Evolutionary conservation across 371 early-diverging fungal species (phyloP).

Genomic region (Rhizopus microsporus): DNA sequence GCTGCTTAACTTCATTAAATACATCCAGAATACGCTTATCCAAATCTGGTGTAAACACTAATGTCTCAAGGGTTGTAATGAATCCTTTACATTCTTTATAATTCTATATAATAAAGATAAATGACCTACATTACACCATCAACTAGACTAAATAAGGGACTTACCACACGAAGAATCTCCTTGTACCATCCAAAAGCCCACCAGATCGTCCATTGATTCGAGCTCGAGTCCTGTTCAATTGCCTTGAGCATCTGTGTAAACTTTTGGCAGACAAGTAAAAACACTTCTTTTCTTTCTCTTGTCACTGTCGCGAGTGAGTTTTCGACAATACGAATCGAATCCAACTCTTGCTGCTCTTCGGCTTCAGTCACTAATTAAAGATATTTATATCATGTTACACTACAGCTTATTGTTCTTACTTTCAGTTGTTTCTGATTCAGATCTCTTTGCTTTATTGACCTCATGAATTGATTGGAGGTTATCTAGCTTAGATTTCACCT

Average conservation of each 20-base stretch:
- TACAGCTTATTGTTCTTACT: conserved; percentile 21
- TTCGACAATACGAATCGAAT: conserved; percentile 62
- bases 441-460: conserved; percentile 37
- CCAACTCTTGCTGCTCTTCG: conserved; percentile 50
- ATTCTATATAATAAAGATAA: conserved; percentile 45
- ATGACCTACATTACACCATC: neutral
- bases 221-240: conserved; percentile 43
- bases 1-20: conserved; percentile 54
- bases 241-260: conserved; percentile 64
- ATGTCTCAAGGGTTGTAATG: conserved; percentile 64
- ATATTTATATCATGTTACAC: neutral
- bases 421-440: conserved; percentile 28
- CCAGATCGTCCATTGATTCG: conserved; percentile 56
- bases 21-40: conserved; percentile 55
- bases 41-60: conserved; percentile 68
- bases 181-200: conserved; percentile 85
- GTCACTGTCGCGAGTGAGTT: conserved; percentile 65
- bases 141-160: neutral
- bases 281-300: conserved; percentile 83
- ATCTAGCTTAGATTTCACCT: conserved; percentile 63
- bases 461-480: conserved; percentile 39
- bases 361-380: conserved; percentile 41
- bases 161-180: conserved; percentile 71
- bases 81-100: conserved; percentile 66
- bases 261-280: conserved; percentile 73